These are phyloP conservation scores for Lipomyces lipofer DNA, from an alignment of 805 yeast genomes.

Conservation along the genomic window DNA sequence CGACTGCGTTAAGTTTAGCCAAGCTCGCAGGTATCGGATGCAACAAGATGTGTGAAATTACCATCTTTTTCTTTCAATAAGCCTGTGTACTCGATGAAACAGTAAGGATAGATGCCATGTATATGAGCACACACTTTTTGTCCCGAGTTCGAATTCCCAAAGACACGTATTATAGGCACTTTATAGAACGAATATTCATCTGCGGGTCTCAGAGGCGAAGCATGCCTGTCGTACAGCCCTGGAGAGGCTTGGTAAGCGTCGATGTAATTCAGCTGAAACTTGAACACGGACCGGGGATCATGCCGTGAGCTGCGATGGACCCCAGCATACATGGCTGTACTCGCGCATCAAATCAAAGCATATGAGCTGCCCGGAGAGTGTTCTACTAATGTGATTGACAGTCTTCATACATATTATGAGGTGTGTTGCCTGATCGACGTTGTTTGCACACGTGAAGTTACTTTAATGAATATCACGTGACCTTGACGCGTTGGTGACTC, in stretches of 20 bases:
- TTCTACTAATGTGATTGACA: no score
- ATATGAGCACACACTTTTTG: slow-evolving; percentile 66
- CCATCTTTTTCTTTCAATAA: no score
- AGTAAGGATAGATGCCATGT: slow-evolving; percentile 82
- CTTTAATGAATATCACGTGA: no score
- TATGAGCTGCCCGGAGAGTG: no score
- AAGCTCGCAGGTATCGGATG: no score
- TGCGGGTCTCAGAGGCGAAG: slow-evolving; percentile 33
- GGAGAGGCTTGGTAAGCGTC: slow-evolving; percentile 69
- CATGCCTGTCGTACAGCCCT: slow-evolving; percentile 50
- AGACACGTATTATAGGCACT: slow-evolving; percentile 77
- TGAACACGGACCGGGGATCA: slow-evolving; percentile 7
- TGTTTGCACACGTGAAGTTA: no score
- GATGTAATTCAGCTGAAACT: slow-evolving; percentile 58
- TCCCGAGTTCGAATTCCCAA: slow-evolving; percentile 66
- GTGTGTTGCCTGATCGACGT: no score
- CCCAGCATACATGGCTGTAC: no score
- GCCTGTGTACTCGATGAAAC: slow-evolving; percentile 67
- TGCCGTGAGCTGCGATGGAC: no score
- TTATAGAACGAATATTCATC: slow-evolving; percentile 26
- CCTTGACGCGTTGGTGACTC: no score
- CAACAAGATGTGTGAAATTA: background rate
- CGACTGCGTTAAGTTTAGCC: slow-evolving; percentile 11
- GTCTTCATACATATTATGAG: no score
- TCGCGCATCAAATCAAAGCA: no score